These are phyloP conservation scores for Fusarium newnesense DNA, from an alignment of 2,329 filamentous ascomycete species.

Conservation along the genomic window DNA sequence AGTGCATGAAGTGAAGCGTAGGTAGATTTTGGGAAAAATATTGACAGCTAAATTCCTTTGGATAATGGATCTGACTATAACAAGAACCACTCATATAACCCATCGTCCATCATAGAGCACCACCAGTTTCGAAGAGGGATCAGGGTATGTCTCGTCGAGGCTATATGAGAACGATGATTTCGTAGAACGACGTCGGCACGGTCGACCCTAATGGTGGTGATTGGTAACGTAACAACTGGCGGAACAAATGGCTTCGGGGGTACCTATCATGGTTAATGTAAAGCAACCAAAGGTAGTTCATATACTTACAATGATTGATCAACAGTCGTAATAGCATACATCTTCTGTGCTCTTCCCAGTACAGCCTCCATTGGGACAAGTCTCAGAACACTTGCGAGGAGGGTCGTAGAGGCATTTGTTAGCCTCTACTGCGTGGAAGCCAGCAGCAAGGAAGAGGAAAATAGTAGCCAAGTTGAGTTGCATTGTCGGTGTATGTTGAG, in stretches of 20 bases:
- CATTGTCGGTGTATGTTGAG: not conserved
- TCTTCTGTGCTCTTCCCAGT: fast-evolving
- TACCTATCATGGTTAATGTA: too few relatives aligned
- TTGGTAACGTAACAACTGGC: fast-evolving
- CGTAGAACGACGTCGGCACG: too few relatives aligned
- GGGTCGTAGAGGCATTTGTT: not conserved
- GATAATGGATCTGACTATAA: too few relatives aligned
- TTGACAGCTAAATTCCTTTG: too few relatives aligned
- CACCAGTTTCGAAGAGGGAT: not conserved
- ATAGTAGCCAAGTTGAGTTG: not conserved
- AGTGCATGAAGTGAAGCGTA: too few relatives aligned
- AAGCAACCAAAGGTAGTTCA: fast-evolving
- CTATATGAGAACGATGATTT: too few relatives aligned
- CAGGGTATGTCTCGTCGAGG: not conserved
- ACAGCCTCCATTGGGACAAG: not conserved
- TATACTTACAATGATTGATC: not conserved
- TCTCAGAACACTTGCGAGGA: not conserved
- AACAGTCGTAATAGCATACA: not conserved
- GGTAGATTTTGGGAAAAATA: too few relatives aligned
- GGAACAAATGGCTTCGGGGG: fast-evolving
- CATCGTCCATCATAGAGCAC: too few relatives aligned
- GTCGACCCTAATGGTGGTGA: too few relatives aligned
- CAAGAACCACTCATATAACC: too few relatives aligned
- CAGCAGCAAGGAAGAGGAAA: not conserved
- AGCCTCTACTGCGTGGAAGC: fast-evolving